Base-by-base conservation (phyloP, 805 yeast genomes). In the Ogataea philodendri region DNA sequence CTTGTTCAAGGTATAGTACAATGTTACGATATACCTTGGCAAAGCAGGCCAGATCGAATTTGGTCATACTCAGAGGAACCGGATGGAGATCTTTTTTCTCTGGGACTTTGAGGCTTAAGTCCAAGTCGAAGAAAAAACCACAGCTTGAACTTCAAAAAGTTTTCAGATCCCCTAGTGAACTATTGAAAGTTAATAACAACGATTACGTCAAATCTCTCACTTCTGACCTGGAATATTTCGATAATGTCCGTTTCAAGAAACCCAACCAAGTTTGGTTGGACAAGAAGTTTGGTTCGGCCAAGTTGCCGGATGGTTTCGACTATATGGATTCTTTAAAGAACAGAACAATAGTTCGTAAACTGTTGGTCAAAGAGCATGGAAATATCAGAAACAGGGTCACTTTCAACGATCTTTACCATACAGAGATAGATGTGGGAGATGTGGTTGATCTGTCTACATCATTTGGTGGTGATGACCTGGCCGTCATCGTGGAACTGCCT, bases 401-500 rank as follows among this genome's bases (percentile, higher is more conserved):
- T 2, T 46, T 57, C 26, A 16, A 39, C 13, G 54, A 54, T 21
- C 35, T 59, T 5, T 54, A 56, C 24, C 50, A 45, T 21, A 35
- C 30, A 2, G 61, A 56, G 28, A 30, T 77, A 10, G 45, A 62
- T 6, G 61, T 77, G 3, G 89, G 90, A 29, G 89, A 83, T 55
- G 60, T 81, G 30, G 87, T 81, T 4, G 72, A 77, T 11, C 52
- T 81, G 11, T 60, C 64, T 9, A 57, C 62, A 1, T 65, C 57
- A 5, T 51, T 66, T 30, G 61, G 69, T 32, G 66, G 66, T 23
- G 60, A 70, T 4, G 70, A 68, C 32, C 59, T 81, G 13, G 71
- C 74, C 17, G 71, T 81, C 32, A 69, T 83, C 21, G 77, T 70
- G 1, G 72, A 67, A 16, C 56, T 74, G 16, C 89, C 89, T 0